These are phyloP conservation scores for Neobulgaria alba DNA, from an alignment of 2,329 filamentous ascomycete species.

Conservation along the genomic window DNA sequence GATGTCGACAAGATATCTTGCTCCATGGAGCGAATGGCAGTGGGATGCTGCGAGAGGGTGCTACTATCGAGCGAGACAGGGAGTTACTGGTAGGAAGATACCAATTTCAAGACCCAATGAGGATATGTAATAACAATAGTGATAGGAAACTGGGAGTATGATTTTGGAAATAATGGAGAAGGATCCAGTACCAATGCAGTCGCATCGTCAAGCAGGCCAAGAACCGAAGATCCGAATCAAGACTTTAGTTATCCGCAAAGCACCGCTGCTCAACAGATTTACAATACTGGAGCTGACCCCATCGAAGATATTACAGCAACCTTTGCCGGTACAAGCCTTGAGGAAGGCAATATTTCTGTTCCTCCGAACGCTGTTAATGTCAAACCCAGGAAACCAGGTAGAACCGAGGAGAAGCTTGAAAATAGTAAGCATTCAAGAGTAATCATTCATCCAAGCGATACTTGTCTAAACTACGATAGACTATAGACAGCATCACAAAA, in stretches of 20 bases:
- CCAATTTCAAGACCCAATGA: too few relatives aligned
- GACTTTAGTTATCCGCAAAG: too few relatives aligned
- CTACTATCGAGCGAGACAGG: background rate
- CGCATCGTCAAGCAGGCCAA: too few relatives aligned
- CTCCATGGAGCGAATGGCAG: background rate
- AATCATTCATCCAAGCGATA: background rate
- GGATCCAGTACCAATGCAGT: too few relatives aligned
- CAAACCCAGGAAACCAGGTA: conserved; percentile 4
- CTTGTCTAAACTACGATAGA: conserved; percentile 7
- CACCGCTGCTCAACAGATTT: too few relatives aligned
- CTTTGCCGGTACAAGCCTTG: background rate
- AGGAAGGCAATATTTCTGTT: background rate
- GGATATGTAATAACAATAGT: too few relatives aligned
- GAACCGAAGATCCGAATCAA: too few relatives aligned
- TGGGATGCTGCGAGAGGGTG: background rate
- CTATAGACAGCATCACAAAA: conserved; percentile 5
- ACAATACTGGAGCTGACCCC: background rate
- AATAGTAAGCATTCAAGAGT: conserved; percentile 3
- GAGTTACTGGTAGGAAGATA: too few relatives aligned
- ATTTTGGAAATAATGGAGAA: too few relatives aligned
- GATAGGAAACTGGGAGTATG: background rate
- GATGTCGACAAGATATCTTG: background rate
- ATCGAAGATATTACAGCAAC: background rate
- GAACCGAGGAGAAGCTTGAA: conserved; percentile 5
- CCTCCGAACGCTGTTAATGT: conserved; percentile 1